Base-by-base conservation (phyloP, 129 eudicot genomes). In the Cynara cardunculus region DNA sequence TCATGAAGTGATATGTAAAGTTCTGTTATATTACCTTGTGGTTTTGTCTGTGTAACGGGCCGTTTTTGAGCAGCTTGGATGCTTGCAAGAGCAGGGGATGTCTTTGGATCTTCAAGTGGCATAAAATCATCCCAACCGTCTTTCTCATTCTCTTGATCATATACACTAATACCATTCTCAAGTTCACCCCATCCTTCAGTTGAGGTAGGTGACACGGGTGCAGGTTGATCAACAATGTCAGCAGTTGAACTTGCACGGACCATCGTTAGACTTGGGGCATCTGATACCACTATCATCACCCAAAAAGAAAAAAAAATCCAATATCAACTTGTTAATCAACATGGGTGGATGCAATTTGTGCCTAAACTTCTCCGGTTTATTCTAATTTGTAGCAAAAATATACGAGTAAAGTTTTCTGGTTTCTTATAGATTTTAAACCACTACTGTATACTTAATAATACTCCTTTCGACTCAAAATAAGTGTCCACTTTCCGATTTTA, bases 41-140 rank as follows among this genome's bases (percentile, higher is more conserved):
- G 89, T 87, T 94, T 91, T 72, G 91, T 86, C 39, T 82, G 86
- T 27, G 88, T 76, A 30, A 94, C 96, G 27, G 97, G 98, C 74
- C 98, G 86, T 72, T 88, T 91, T 86, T 94, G 98, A 83, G 98
- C 96, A 80, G 93, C 98, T 80, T 90, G 89, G 72, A 94, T 94
- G 83, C 86, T 90, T 53, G 96, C 91, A 77, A 94, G 96, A 66
- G 91, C 90, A 11, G 97, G 84, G 41, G 96, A 79, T 25, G 93
- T 90, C 74, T 88, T 88, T 25, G 87, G 75, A 73, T 87, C 96
- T 75, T 94, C 97, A 65, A 90, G 91, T 69, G 98, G 96, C 83
- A 83, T 82, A 39, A 94, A 79, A 81, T 90, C 98, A 86, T 94
- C 98, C 98, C 98, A 91, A 7, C 98, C 97, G 8, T 87, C 94